Conservation (phyloP, 495 filamentous ascomycete species). For the Trichoderma asperelloides region DNA sequence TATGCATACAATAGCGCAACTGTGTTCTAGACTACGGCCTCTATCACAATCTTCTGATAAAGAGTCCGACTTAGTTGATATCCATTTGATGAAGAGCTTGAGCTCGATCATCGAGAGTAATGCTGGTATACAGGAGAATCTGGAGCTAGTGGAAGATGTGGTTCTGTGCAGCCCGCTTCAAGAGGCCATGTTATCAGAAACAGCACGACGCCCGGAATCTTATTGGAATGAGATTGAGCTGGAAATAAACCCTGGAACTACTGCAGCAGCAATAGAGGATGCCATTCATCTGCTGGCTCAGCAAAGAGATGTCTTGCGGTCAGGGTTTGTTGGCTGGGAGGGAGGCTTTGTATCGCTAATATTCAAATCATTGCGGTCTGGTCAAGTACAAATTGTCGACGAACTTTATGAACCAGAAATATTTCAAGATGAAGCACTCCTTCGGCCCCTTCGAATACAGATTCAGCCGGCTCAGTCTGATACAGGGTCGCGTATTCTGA, state of each 20-base stretch:
- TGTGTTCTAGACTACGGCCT: not conserved
- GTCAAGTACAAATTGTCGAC: slow-evolving; percentile 32
- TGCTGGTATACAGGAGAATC: slow-evolving; percentile 9
- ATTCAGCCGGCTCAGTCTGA: slow-evolving; percentile 22
- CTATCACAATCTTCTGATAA: not conserved
- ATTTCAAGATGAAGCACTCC: slow-evolving; percentile 29
- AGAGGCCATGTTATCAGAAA: slow-evolving; percentile 68
- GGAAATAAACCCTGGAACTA: slow-evolving; percentile 29
- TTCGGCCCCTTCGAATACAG: slow-evolving; percentile 50
- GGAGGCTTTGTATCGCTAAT: slow-evolving; percentile 52
- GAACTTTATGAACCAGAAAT: slow-evolving; percentile 13
- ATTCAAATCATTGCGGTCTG: slow-evolving; percentile 40
- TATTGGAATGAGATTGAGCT: slow-evolving; percentile 74
- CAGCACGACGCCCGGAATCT: slow-evolving; percentile 37
- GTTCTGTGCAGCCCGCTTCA: slow-evolving; percentile 62
- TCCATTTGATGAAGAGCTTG: not conserved
- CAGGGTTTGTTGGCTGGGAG: slow-evolving; percentile 52
- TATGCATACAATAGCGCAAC: slow-evolving; percentile 29
- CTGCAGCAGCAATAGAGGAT: slow-evolving; percentile 24
- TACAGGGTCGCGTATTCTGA: slow-evolving; percentile 20
- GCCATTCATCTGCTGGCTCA: slow-evolving; percentile 41
- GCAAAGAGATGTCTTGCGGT: slow-evolving; percentile 56
- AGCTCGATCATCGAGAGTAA: not conserved
- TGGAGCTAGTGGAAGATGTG: slow-evolving; percentile 39
- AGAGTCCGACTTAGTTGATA: not conserved